Evolutionary conservation across 441 rosid genomes (phyloP), one percentile per base, ranked within the genome.

Genomic region (Populus hybrid): DNA sequence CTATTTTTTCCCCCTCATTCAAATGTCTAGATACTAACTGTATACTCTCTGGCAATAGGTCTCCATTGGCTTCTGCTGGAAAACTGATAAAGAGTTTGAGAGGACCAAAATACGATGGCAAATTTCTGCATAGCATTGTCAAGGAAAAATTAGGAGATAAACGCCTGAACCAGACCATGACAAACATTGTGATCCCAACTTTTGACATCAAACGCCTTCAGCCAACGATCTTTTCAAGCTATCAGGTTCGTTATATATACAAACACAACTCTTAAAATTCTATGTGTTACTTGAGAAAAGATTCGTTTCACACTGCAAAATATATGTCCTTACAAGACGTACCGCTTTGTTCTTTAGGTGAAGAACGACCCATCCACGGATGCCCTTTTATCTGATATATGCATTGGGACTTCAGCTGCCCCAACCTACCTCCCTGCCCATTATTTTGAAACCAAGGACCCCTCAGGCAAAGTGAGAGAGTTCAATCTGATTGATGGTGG

Each of bases 361-460:
- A 84, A 88, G 84, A 80, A 50, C 9, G 73, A 85, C 23, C 63
- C 84, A 61, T 50, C 75, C 69, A 71, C 80, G 63, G 78, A 91
- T 70, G 97, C 95, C 50, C 81, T 23, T 84, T 83, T 93, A 9
- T 85, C 94, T 3, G 90, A 93, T 72, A 90, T 88, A 76, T 81
- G 88, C 81, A 85, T 89, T 59, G 86, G 81, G 78, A 92, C 97
- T 64, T 91, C 97, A 61, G 94, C 95, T 26, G 95, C 95, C 7
- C 97, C 96, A 23, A 93, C 96, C 40, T 91, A 90, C 76, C 89
- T 93, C 23, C 34, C 96, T 2, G 89, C 96, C 19, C 91, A 89
- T 23, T 82, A 83, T 23, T 91, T 91, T 23, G 75, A 81, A 79
- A 86, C 87, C 63, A 24, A 80, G 78, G 87, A 86, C 57, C 3